A percentile compares a stretch with the other conserved stretches of the same genome.
These are phyloP conservation scores for Tubosaeta sp. DNA, from an alignment of 768 basidiomycete genomes.

Conservation along the genomic window DNA sequence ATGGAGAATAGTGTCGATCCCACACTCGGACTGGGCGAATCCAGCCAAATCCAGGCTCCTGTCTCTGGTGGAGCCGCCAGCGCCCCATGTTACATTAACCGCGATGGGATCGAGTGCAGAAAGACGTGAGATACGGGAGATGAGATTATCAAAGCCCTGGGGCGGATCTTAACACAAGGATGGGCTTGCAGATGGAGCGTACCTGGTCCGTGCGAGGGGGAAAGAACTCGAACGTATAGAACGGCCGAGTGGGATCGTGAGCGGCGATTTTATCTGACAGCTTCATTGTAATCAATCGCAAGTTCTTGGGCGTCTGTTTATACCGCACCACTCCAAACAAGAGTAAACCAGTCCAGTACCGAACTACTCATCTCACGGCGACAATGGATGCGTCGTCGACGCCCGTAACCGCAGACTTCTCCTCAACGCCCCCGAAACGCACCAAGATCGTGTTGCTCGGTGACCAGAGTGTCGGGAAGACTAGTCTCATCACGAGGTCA, in stretches of 20 bases:
- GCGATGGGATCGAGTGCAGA: constrained; percentile 74
- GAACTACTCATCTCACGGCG: neutral
- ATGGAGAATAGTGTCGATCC: constrained; percentile 86
- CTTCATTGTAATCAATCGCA: constrained; percentile 48
- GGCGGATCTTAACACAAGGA: constrained; percentile 2
- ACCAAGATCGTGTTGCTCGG: constrained; percentile 96
- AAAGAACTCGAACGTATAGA: constrained; percentile 96
- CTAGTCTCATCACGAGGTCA: constrained; percentile 93
- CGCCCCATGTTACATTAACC: constrained; percentile 96
- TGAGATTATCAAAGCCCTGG: constrained; percentile 88
- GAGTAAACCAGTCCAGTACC: constrained; percentile 13
- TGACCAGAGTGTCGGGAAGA: constrained; percentile 98
- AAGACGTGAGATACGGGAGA: constrained; percentile 82
- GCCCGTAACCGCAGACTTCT: constrained; percentile 78
- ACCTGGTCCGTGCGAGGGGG: constrained; percentile 93
- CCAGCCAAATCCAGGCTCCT: constrained; percentile 83
- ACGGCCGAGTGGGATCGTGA: constrained; percentile 49
- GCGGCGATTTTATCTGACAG: constrained; percentile 62
- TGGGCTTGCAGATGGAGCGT: neutral
- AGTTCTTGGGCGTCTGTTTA: neutral
- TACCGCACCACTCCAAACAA: constrained; percentile 20
- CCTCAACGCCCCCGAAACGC: constrained; percentile 85
- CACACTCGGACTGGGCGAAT: constrained; percentile 66
- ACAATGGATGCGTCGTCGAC: constrained; percentile 53
- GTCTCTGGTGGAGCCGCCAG: constrained; percentile 88